A percentile compares a stretch with the other conserved stretches of the same genome.
Evolutionary conservation across 345 rosid species (phyloP).

Genomic region (Leavenworthia alabamica): DNA sequence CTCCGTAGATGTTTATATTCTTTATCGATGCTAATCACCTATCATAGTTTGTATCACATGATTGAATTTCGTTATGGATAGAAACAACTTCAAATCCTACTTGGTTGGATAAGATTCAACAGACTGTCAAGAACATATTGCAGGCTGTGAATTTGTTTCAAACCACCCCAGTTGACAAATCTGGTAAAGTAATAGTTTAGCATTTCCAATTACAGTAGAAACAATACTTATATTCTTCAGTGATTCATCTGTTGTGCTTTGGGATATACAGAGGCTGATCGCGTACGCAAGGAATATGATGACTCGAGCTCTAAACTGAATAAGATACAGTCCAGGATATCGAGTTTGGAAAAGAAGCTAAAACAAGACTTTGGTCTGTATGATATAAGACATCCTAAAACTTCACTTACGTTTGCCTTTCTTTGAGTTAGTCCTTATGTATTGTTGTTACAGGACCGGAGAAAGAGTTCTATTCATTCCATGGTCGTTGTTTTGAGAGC

Average conservation of each 20-base stretch:
- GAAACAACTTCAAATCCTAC: constrained; percentile 50
- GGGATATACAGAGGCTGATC: constrained; percentile 61
- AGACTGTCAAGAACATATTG: constrained; percentile 49
- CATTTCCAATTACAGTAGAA: background rate
- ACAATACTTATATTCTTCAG: background rate
- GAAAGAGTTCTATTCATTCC: constrained; percentile 84
- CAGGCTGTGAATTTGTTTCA: constrained; percentile 69
- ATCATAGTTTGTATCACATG: constrained; percentile 6
- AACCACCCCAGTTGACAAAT: constrained; percentile 63
- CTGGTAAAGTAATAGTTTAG: constrained; percentile 40
- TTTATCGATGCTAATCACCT: background rate
- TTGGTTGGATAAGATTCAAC: constrained; percentile 82
- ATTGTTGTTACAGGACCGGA: constrained; percentile 57
- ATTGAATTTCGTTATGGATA: constrained; percentile 16
- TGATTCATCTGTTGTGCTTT: constrained; percentile 17
- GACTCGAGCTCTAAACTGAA: constrained; percentile 64
- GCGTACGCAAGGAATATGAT: constrained; percentile 75
- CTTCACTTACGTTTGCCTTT: constrained; percentile 13
- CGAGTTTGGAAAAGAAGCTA: constrained; percentile 67
- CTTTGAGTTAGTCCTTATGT: constrained; percentile 16
- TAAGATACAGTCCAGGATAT: constrained; percentile 78
- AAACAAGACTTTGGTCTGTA: constrained; percentile 84
- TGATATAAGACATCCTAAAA: constrained; percentile 13
- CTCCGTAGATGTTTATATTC: constrained; percentile 1
- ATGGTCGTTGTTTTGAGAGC: constrained; percentile 74